A percentile compares a stretch with the other conserved stretches of the same genome.
Evolutionary conservation across 345 rosid genomes (phyloP).

Genomic region (Arabidopsis thaliana): DNA sequence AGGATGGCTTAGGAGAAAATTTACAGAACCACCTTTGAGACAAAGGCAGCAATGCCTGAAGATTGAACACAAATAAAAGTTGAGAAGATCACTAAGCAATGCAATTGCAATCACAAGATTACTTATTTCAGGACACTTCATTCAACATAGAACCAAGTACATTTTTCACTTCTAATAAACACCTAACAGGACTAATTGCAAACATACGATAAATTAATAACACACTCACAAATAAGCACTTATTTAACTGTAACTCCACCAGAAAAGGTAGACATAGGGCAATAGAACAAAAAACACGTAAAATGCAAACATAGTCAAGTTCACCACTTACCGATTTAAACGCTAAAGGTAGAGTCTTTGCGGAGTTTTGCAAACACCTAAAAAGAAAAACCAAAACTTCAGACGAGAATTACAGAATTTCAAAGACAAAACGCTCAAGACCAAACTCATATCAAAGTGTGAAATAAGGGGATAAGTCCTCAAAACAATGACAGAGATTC

Average conservation of each 20-base stretch:
- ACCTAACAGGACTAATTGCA: neutral
- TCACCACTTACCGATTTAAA: constrained; percentile 37
- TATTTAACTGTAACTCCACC: neutral
- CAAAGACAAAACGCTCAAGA: neutral
- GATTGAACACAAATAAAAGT: constrained; percentile 4
- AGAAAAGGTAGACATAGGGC: neutral
- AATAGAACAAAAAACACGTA: neutral
- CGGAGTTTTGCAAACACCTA: constrained; percentile 23
- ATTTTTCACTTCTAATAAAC: neutral
- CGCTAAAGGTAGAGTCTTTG: constrained; percentile 41
- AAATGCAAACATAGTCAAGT: neutral
- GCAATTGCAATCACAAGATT: constrained; percentile 14
- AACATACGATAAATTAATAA: neutral
- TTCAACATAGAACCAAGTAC: neutral
- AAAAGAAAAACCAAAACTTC: constrained; percentile 7
- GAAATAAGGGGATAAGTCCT: neutral
- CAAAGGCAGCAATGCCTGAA: constrained; percentile 54
- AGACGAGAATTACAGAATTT: constrained; percentile 9
- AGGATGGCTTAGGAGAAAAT: constrained; percentile 26
- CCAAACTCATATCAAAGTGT: constrained; percentile 20
- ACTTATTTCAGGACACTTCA: neutral
- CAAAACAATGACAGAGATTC: neutral
- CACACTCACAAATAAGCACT: neutral
- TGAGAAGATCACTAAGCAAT: constrained; percentile 24
- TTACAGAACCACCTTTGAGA: constrained; percentile 53